Conservation (phyloP, 305 asterid genomes). For the Fraxinus albicans region DNA sequence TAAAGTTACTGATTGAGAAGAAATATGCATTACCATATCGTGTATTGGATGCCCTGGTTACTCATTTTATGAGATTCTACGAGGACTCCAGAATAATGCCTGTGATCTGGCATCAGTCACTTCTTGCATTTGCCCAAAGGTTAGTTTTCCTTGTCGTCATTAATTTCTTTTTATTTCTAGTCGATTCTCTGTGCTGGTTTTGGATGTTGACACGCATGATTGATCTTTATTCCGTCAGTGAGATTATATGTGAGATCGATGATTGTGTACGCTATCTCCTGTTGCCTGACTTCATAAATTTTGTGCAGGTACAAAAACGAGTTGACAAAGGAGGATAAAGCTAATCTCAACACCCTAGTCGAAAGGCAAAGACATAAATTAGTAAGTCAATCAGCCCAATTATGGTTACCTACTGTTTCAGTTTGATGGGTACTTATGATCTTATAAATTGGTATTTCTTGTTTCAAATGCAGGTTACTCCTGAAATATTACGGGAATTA, state of each 20-base stretch:
- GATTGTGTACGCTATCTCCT: background rate
- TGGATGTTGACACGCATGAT: background rate
- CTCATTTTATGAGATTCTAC: constrained; percentile 75
- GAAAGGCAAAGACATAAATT: constrained; percentile 75
- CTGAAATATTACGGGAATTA: constrained; percentile 83
- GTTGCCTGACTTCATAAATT: background rate
- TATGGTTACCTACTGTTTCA: background rate
- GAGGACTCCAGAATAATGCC: constrained; percentile 87
- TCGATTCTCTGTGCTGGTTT: background rate
- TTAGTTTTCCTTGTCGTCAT: constrained; percentile 26
- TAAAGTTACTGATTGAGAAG: constrained; percentile 78
- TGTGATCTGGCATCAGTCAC: constrained; percentile 97
- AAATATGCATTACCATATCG: constrained; percentile 96
- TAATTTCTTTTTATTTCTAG: constrained; percentile 4
- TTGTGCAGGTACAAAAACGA: constrained; percentile 77
- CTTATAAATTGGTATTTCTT: background rate
- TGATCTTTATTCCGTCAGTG: background rate
- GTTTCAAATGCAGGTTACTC: constrained; percentile 68
- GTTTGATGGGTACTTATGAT: constrained; percentile 2
- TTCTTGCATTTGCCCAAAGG: constrained; percentile 94
- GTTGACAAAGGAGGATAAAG: constrained; percentile 78
- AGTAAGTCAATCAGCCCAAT: constrained; percentile 45
- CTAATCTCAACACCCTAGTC: constrained; percentile 53
- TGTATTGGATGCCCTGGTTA: constrained; percentile 90
- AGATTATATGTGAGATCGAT: background rate